Evolutionary conservation across 306 rosid species (phyloP).

Genomic region (Cicer arietinum): DNA sequence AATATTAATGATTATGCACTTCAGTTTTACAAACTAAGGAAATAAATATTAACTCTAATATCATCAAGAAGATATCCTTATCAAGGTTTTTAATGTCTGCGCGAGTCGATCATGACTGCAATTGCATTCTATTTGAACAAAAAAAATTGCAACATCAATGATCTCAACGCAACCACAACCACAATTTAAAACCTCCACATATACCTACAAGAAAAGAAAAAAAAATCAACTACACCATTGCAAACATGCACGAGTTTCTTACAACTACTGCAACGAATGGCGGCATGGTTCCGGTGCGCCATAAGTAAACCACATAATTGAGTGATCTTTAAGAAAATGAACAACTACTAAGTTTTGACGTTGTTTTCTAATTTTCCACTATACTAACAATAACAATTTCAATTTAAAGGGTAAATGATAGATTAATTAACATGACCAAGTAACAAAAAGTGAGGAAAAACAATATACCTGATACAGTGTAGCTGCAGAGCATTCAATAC

Average conservation of each 20-base stretch:
- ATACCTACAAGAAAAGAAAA: conserved; percentile 9
- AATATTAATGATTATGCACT: conserved; percentile 34
- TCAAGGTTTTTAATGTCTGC: conserved; percentile 13
- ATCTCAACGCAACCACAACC: background rate
- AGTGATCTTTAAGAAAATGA: conserved; percentile 7
- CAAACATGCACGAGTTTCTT: conserved; percentile 4
- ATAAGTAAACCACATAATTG: conserved; percentile 1
- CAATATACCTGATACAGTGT: conserved; percentile 49
- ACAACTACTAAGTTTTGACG: conserved; percentile 20
- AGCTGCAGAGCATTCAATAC: conserved; percentile 58
- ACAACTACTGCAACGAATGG: conserved; percentile 12
- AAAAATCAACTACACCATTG: conserved; percentile 10
- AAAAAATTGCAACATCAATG: background rate
- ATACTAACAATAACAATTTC: conserved; percentile 2
- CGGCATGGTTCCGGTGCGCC: background rate
- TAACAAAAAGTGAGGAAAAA: conserved; percentile 19
- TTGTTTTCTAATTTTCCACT: background rate
- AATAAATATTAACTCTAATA: conserved; percentile 25
- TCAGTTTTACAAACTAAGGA: conserved; percentile 38
- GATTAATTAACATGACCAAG: conserved; percentile 13
- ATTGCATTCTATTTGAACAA: background rate
- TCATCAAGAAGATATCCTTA: conserved; percentile 33
- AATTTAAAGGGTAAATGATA: conserved; percentile 28
- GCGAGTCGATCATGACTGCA: background rate
- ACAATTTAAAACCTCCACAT: background rate